These are phyloP conservation scores for Diaporthe batatas DNA, from an alignment of 2,329 filamentous ascomycete species.

Conservation along the genomic window DNA sequence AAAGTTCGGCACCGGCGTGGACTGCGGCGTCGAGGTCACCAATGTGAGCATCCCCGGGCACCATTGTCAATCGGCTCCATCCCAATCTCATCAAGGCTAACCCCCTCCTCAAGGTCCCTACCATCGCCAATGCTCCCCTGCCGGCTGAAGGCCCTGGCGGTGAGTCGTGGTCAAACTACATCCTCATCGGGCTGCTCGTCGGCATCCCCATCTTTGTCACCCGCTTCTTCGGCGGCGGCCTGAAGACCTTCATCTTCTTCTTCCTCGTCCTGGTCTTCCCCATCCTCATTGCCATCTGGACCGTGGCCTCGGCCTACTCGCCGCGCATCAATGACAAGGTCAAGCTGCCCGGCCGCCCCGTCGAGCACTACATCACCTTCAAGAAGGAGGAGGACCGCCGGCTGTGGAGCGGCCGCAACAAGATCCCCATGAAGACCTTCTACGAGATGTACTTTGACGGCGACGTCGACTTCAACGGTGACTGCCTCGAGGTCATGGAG, in stretches of 20 bases:
- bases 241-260: slow-evolving; percentile 91
- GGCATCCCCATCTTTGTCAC: slow-evolving; percentile 83
- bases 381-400: slow-evolving; percentile 70
- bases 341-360: slow-evolving; percentile 84
- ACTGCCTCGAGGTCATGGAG: slow-evolving; percentile 88
- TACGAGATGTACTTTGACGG: slow-evolving; percentile 98
- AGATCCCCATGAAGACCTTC: slow-evolving; percentile 92
- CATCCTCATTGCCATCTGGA: slow-evolving; percentile 86
- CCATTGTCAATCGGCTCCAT: background rate
- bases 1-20: slow-evolving; percentile 63
- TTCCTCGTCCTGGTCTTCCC: slow-evolving; percentile 82
- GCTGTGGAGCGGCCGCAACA: slow-evolving; percentile 82
- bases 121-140: slow-evolving; percentile 94
- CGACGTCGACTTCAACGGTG: slow-evolving; percentile 94
- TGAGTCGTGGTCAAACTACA: slow-evolving; percentile 87
- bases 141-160: slow-evolving; percentile 88
- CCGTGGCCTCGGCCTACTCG: slow-evolving; percentile 80
- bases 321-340: slow-evolving; percentile 95
- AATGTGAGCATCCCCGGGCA: slow-evolving; percentile 56
- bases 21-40: slow-evolving; percentile 68
- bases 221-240: slow-evolving; percentile 85
- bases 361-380: slow-evolving; percentile 92
- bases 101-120: slow-evolving; percentile 71
- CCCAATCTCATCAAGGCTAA: slow-evolving; percentile 17
- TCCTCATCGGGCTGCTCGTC: slow-evolving; percentile 78